Base-by-base conservation (phyloP, 306 rosid genomes). In the Rubus idaeus region DNA sequence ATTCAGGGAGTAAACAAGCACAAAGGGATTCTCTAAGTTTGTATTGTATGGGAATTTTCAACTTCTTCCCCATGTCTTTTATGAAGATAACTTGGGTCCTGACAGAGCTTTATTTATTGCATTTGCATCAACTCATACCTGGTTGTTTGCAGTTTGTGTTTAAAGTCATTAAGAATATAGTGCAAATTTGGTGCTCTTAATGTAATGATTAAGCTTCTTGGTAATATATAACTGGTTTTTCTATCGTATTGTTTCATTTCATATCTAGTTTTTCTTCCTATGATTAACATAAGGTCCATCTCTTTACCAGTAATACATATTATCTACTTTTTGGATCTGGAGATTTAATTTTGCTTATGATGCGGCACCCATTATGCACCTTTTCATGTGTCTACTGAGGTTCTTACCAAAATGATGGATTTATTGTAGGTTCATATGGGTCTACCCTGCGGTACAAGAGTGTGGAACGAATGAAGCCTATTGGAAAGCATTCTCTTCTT, bases 361-460 rank as follows among this genome's bases (percentile, higher is more conserved):
- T 62, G 49, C 49, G 1, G 4, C 14, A 16, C 20, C 17, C 20
- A 6, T 62, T 21, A 49, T 73, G 70, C 50, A 5, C 30, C 7
- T 30, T 69, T 37, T 76, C n/a, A n/a, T 62, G 65, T 77, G 60
- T 66, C 5, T 30, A 16, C 21, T 64, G 41, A 63, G 41, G 23
- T 51, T 50, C 11, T 63, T n/a, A 51, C 51, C 6, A 23, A 53
- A 41, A 46, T 82, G 75, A 68, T 72, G 68, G 47, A n/a, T 84
- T 16, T 51, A 10, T 46, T 76, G 70, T 81, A 92, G 97, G 97
- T 75, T 95, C 99, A 6, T 92, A 95, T 83, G 99, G 97, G 67
- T 95, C 97, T 75, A 95, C 97, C 35, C 83, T 92, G 88, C 90
- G 99, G 56, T 92, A 92, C 84, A 95, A 95, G 89, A 92, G 92